Conservation (phyloP, 1,139 yeast genomes). For the Lodderomyces jiufengensis region DNA sequence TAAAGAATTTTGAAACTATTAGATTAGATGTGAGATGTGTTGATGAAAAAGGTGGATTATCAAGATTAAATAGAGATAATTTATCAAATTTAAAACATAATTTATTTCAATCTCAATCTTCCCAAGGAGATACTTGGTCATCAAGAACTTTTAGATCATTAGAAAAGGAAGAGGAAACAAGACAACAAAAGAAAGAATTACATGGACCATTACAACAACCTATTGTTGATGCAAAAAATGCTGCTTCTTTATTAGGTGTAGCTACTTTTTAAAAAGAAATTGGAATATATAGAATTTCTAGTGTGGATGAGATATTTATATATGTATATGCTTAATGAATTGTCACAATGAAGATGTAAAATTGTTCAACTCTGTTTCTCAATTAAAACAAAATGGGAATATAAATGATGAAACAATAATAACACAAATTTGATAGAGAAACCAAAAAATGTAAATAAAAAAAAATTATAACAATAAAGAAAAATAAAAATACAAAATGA, state of each 20-base stretch:
- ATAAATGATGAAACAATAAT: too few relatives aligned
- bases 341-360: too few relatives aligned
- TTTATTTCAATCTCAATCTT: slow-evolving; percentile 46
- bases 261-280: slow-evolving; percentile 60
- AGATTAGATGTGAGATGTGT: slow-evolving; percentile 72
- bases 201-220: slow-evolving; percentile 18
- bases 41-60: slow-evolving; percentile 76
- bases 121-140: slow-evolving; percentile 60
- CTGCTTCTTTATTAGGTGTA: slow-evolving; percentile 74
- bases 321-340: slow-evolving; percentile 1
- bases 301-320: too few relatives aligned
- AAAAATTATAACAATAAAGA: too few relatives aligned
- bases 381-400: too few relatives aligned
- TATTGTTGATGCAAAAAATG: slow-evolving; percentile 72
- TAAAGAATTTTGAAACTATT: slow-evolving; percentile 71
- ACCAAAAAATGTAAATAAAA: too few relatives aligned
- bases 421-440: too few relatives aligned
- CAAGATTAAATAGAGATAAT: slow-evolving; percentile 76
- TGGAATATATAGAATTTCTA: too few relatives aligned
- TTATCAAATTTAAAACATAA: slow-evolving; percentile 46
- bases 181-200: slow-evolving; percentile 19
- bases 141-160: slow-evolving; percentile 61
- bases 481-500: too few relatives aligned
- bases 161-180: slow-evolving; percentile 33
- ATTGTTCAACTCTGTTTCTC: too few relatives aligned